These are phyloP conservation scores for Sugiyamaella smithiae DNA, from an alignment of 805 yeast genomes.

Conservation along the genomic window DNA sequence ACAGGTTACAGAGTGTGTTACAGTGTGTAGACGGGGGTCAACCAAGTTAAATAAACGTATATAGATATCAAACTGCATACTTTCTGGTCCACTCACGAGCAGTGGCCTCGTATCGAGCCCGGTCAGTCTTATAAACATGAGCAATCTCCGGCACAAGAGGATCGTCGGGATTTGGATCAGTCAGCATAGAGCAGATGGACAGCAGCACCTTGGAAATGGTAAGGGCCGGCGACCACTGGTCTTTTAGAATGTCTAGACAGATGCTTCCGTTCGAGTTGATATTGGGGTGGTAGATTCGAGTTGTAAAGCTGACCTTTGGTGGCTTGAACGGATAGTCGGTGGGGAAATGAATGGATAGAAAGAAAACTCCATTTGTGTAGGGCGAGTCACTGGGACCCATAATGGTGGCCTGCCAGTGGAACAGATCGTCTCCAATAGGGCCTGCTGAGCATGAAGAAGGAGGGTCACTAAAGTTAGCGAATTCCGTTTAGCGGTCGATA, in stretches of 20 bases:
- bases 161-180: constrained; percentile 98
- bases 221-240: constrained; percentile 98
- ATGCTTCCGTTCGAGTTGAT: constrained; percentile 94
- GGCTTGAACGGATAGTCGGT: constrained; percentile 99
- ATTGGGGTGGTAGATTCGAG: constrained; percentile 96
- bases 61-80: constrained; percentile 83
- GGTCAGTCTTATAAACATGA: constrained; percentile 90
- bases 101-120: constrained; percentile 90
- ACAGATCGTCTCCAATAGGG: constrained; percentile 95
- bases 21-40: no score
- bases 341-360: constrained; percentile 95
- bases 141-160: constrained; percentile 99
- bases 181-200: constrained; percentile 90
- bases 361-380: constrained; percentile 88
- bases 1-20: no score
- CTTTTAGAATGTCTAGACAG: constrained; percentile 94
- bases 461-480: constrained; percentile 66
- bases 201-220: constrained; percentile 93
- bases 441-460: constrained; percentile 99
- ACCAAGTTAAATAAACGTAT: no score
- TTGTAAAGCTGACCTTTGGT: constrained; percentile 88
- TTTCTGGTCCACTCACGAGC: constrained; percentile 99
- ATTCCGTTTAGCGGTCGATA: not conserved
- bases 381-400: constrained; percentile 98
- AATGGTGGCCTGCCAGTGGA: constrained; percentile 99